Evolutionary conservation across 306 rosid genomes (phyloP).

Genomic region (Astragalus glycyphyllos): DNA sequence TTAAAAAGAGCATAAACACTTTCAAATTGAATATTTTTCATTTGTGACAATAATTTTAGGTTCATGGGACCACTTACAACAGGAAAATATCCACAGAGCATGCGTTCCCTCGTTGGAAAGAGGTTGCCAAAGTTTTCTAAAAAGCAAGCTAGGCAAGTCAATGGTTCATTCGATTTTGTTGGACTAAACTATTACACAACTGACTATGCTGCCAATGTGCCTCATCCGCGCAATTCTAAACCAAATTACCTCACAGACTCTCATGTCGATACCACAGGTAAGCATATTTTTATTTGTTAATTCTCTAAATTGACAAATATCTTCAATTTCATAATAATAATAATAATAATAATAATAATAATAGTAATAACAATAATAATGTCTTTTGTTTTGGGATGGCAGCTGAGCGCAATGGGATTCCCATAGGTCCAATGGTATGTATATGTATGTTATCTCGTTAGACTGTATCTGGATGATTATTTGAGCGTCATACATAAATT

Average conservation of each 20-base stretch:
- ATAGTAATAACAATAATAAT: background rate
- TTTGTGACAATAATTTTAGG: conserved; percentile 30
- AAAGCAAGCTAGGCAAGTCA: conserved; percentile 37
- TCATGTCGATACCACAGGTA: background rate
- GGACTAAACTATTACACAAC: conserved; percentile 66
- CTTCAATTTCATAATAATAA: background rate
- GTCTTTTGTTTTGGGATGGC: background rate
- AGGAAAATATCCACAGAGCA: conserved; percentile 65
- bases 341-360: background rate
- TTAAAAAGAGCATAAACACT: no score
- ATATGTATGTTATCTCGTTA: background rate
- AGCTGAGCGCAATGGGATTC: background rate
- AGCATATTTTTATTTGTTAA: background rate
- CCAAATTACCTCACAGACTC: background rate
- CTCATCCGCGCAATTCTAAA: background rate
- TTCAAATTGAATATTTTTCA: background rate
- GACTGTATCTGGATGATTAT: background rate
- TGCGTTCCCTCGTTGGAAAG: conserved; percentile 50
- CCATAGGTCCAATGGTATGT: background rate
- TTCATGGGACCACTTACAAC: conserved; percentile 56
- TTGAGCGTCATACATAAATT: background rate
- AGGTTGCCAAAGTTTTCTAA: conserved; percentile 54
- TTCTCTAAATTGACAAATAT: background rate
- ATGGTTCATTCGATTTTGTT: conserved; percentile 63
- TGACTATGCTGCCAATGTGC: conserved; percentile 45